These are phyloP conservation scores for Peronospora farinosa DNA, from an alignment of 352 stramenopile genomes.

Conservation along the genomic window DNA sequence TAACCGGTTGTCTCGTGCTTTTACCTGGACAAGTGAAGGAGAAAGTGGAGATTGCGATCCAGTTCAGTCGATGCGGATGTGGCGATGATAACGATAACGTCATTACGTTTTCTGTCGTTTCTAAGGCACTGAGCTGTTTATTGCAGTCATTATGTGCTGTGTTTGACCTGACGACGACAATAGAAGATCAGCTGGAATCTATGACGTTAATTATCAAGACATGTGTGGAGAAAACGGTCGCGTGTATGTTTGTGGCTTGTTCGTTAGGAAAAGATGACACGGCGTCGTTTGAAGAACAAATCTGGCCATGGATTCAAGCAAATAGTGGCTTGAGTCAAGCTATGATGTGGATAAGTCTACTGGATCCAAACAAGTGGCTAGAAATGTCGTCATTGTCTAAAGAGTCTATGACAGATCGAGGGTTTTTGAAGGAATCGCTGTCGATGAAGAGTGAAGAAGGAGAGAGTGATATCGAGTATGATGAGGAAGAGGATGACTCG, in stretches of 20 bases:
- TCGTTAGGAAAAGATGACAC: constrained; percentile 32
- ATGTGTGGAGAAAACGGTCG: constrained; percentile 48
- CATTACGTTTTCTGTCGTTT: constrained; percentile 36
- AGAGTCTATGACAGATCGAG: constrained; percentile 24
- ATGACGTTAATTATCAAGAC: constrained; percentile 50
- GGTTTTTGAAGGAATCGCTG: constrained; percentile 12
- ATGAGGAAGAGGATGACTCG: constrained; percentile 16
- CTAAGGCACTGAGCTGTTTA: constrained; percentile 41
- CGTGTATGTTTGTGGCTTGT: constrained; percentile 43
- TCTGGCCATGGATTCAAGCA: constrained; percentile 65
- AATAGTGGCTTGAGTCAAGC: constrained; percentile 32
- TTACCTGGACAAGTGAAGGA: constrained; percentile 43
- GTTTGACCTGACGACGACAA: constrained; percentile 58
- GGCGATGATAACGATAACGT: constrained; percentile 25
- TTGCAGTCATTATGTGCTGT: constrained; percentile 51
- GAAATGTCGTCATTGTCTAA: constrained; percentile 22
- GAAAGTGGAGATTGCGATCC: constrained; percentile 53
- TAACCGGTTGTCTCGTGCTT: constrained; percentile 46
- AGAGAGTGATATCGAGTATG: constrained; percentile 22
- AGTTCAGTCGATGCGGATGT: constrained; percentile 46
- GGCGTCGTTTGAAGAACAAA: constrained; percentile 31
- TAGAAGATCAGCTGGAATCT: constrained; percentile 42
- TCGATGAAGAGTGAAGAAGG: constrained; percentile 10
- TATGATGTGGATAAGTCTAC: constrained; percentile 61
- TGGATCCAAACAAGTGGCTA: constrained; percentile 68